phyloP scores from a whole-genome alignment of 1,284 basidiomycete genomes.

The Puccinia novopanici region DNA sequence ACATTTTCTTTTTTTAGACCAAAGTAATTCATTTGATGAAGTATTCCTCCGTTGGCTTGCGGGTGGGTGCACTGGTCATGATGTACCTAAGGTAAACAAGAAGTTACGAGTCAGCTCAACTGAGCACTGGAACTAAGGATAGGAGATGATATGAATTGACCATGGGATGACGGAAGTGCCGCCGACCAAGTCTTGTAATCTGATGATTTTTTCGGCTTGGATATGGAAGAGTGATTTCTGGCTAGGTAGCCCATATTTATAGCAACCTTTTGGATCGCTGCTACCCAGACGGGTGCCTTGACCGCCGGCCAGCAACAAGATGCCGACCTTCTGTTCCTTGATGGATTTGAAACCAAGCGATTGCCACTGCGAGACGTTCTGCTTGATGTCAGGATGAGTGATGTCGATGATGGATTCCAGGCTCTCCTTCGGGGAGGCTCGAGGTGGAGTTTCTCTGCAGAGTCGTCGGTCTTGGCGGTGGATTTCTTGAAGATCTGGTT shows the following conservation, averaged over 20 bases:
- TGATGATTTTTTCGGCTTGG: constrained; percentile 89
- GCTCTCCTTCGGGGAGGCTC: constrained; percentile 58
- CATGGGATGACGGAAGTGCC: constrained; percentile 27
- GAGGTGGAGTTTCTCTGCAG: constrained; percentile 60
- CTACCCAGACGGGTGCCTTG: constrained; percentile 95
- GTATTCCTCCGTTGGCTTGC: constrained; percentile 80
- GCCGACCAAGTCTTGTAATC: constrained; percentile 73
- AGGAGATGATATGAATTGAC: no score
- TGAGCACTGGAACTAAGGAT: no score
- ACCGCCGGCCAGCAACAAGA: constrained; percentile 94
- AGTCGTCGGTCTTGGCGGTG: constrained; percentile 68
- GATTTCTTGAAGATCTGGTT: constrained; percentile 84
- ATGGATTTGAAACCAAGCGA: constrained; percentile 77
- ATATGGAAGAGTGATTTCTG: constrained; percentile 93
- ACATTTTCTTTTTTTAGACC: constrained; percentile 79
- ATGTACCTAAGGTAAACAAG: constrained; percentile 88
- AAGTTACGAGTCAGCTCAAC: no score
- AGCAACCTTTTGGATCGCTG: constrained; percentile 92
- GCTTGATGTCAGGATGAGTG: constrained; percentile 8
- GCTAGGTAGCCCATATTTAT: constrained; percentile 90
- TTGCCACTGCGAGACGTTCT: constrained; percentile 66
- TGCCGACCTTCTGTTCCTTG: constrained; percentile 78
- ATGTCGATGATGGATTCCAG: constrained; percentile 63
- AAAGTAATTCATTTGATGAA: constrained; percentile 79
- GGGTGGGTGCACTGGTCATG: constrained; percentile 97